Conservation (phyloP, 208 protist genomes). For the Phytomonas serpens region DNA sequence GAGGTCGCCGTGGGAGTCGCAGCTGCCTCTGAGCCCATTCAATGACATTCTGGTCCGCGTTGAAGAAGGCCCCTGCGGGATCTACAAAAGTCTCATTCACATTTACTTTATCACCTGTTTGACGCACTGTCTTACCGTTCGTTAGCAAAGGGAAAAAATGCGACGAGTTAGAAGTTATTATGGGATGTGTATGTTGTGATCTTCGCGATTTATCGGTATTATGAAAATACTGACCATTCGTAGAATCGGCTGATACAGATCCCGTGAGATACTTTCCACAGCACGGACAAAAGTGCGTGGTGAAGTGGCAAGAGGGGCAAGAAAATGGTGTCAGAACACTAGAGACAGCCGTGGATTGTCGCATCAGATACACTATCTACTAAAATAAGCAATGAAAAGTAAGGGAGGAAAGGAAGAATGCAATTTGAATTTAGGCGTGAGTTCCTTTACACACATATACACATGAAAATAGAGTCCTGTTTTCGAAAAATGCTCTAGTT, state of each 20-base stretch:
- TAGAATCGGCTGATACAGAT: not conserved
- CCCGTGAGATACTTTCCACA: conserved; percentile 12
- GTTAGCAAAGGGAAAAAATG: not conserved
- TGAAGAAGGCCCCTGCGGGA: not conserved
- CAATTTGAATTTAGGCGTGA: not conserved
- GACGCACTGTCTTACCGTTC: not conserved
- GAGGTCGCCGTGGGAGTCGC: conserved; percentile 5
- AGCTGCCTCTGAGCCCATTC: not conserved
- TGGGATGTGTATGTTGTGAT: not conserved
- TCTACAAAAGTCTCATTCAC: not conserved
- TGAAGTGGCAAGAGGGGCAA: conserved; percentile 15
- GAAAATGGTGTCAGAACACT: not conserved
- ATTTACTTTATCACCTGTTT: not conserved
- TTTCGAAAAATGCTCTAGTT: not conserved
- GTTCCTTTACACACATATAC: not conserved
- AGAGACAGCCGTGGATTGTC: not conserved
- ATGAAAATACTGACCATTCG: not conserved
- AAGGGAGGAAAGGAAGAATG: not conserved
- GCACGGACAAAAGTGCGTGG: conserved; percentile 22
- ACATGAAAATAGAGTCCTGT: conserved; percentile 5
- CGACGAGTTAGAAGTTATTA: not conserved
- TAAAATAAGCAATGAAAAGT: not conserved
- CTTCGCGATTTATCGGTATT: not conserved
- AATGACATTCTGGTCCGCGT: not conserved
- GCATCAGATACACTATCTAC: not conserved